Conservation (phyloP, 2,329 filamentous ascomycete species). For the Ophiognomonia clavigignenti-juglandacearum region DNA sequence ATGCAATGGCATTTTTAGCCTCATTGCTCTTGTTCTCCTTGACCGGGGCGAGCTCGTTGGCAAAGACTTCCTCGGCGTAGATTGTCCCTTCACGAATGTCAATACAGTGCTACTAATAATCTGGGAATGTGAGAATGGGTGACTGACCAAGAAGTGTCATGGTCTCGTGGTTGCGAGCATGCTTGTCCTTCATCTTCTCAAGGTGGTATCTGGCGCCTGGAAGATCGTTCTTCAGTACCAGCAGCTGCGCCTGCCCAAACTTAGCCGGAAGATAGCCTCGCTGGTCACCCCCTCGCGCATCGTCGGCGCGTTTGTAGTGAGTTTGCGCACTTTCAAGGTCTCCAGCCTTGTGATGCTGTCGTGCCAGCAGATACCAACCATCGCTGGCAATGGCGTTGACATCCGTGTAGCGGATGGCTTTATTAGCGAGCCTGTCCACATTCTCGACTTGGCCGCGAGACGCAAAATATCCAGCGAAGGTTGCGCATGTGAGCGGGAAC, state of each 20-base stretch:
- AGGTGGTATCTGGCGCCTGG: conserved; percentile 89
- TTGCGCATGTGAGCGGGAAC: conserved; percentile 81
- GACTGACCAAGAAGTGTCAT: conserved; percentile 72
- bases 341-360: conserved; percentile 82
- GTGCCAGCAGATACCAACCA: conserved; percentile 90
- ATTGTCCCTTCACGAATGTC: conserved; percentile 51
- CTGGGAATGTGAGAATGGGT: no score
- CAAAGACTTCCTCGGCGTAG: conserved; percentile 91
- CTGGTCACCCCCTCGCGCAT: conserved; percentile 86
- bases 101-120: background rate
- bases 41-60: conserved; percentile 62
- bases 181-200: conserved; percentile 82
- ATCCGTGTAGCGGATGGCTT: conserved; percentile 92
- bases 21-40: conserved; percentile 87
- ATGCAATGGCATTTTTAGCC: conserved; percentile 76
- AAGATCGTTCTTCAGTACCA: conserved; percentile 76
- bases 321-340: conserved; percentile 72
- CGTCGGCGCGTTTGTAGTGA: conserved; percentile 85
- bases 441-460: conserved; percentile 74
- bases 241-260: conserved; percentile 87
- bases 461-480: conserved; percentile 87
- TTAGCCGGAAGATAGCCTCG: conserved; percentile 90
- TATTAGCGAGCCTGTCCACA: conserved; percentile 81
- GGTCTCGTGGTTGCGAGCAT: conserved; percentile 77
- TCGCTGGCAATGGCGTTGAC: conserved; percentile 96